Evolutionary conservation across 257 asterid genomes (phyloP).

Genomic region (Phtheirospermum japonicum): DNA sequence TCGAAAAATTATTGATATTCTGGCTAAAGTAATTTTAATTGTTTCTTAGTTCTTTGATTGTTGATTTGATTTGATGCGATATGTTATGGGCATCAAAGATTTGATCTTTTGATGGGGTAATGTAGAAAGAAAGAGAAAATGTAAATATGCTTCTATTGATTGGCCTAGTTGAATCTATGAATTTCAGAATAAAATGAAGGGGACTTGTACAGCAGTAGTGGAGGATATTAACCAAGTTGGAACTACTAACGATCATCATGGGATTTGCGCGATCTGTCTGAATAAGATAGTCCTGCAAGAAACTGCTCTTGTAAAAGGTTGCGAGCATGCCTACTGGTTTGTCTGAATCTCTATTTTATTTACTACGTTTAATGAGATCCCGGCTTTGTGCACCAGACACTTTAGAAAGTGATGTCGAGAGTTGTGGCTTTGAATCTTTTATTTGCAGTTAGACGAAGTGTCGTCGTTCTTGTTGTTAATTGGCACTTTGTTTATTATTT

Average conservation of each 20-base stretch:
- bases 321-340: slow-evolving; percentile 98
- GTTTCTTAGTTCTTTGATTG: not conserved
- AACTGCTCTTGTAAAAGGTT: slow-evolving; percentile 88
- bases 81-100: no score
- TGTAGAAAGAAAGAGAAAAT: not conserved
- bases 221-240: slow-evolving; percentile 29
- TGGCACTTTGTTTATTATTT: not conserved
- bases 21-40: not conserved
- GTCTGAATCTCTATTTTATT: slow-evolving; percentile 35
- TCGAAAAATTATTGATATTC: no score
- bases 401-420: not conserved
- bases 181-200: slow-evolving; percentile 36
- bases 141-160: not conserved
- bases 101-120: not conserved
- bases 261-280: slow-evolving; percentile 70
- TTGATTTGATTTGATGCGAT: no score
- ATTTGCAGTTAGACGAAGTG: not conserved
- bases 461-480: not conserved
- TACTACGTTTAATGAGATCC: no score
- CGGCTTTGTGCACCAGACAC: no score
- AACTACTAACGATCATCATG: slow-evolving; percentile 44
- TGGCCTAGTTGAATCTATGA: slow-evolving; percentile 26
- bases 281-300: slow-evolving; percentile 65
- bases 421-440: not conserved
- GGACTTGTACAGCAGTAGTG: slow-evolving; percentile 34